Base-by-base conservation (phyloP, 495 filamentous ascomycete species). In the Filosporella fistucella region DNA sequence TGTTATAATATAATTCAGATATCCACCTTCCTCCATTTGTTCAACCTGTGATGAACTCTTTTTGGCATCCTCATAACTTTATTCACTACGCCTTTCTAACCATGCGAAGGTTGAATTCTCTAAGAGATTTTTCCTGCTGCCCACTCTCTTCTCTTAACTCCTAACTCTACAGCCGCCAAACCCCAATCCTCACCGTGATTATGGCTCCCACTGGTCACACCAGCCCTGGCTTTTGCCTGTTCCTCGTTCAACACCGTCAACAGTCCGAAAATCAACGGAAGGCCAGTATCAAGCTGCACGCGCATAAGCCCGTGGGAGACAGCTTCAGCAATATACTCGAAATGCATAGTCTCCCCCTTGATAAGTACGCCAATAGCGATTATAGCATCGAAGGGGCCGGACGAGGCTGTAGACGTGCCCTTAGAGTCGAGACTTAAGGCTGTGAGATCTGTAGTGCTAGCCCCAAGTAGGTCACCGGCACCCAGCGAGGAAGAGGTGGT, bases 301-400 rank as follows among this genome's bases (percentile, higher is more conserved):
- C 86, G 84, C 93, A 98, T 98, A 54, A 98, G 71, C 9, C 89
- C 93, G 32, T 93, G 86, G 16, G 81, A 86, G 17, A 91, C 88
- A 29, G 87, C 82, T 51, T 59, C 56, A 21, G 56, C 56, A 26
- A 59, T 59, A 37, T 59, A 96, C 66, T 98, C 91, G 57, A 97
- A 97, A 63, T 98, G 93, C 86, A 95, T 95, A 14, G 93, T 98
- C 62, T 94, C 86, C 55, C 93, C 93, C 71, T 98, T 98, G 65
- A 98, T 95, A 22, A 98, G 77, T 32, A 95, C 91, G 38, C 93
- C 93, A 54, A 98, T 90, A 45, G 93, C 90, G 49, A 98, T 88
- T 39, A 97, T 78, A 29, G 94, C 91, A 62, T 96, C 89, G 62
- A 96, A 96, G 44, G 68, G 74, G 1, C 58, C 43, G 18, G 66